Evolutionary conservation across 1,139 yeast species (phyloP), one percentile per base, ranked within the genome.

Genomic region (Arxiozyma slooffiae): DNA sequence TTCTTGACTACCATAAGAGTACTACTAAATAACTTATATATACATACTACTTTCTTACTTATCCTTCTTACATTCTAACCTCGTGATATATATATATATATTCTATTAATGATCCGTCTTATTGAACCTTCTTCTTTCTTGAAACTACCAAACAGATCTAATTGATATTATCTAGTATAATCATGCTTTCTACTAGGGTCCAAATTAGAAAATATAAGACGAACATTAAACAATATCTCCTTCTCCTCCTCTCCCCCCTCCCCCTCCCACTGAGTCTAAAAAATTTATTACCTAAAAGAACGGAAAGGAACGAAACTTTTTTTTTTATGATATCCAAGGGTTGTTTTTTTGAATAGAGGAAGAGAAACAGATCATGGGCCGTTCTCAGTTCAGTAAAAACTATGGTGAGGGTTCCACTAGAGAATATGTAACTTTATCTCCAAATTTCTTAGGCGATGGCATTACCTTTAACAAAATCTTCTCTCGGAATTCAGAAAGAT

Each of bases 371-470:
- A 60, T 94, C 95, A 18, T 92, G 98, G 98, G 78, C 81, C 57
- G 97, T 92, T 47, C 85, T 92, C n/a, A 56, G 98, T 97, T 48
- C 98, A 90, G 67, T 96, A n/a, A 92, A 67, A 92, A 92, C 72
- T 92, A 90, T 63, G 98, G 98, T 70, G 98, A 92, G 75, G 98
- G 98, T 57, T 88, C 97, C 51, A 97, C 98, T 23, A 85, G 98
- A 77, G 98, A 92, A 69, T 98, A 92, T 66, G 98, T 98, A 49
- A 98, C 98, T 6, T 75, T 92, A 64, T 87, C 94, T 41, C 98
- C 98, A 55, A 78, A 95, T 69, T 92, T 85, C 74, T 76, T 92
- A 50, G 97, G 97, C 55, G 98, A 97, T 54, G 73, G 84, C 50
- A 79, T 89, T 57, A 85, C 92, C 57, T n/a, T 74, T 92, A 56